Conservation (phyloP, 129 eudicot genomes). For the Daucus carota region DNA sequence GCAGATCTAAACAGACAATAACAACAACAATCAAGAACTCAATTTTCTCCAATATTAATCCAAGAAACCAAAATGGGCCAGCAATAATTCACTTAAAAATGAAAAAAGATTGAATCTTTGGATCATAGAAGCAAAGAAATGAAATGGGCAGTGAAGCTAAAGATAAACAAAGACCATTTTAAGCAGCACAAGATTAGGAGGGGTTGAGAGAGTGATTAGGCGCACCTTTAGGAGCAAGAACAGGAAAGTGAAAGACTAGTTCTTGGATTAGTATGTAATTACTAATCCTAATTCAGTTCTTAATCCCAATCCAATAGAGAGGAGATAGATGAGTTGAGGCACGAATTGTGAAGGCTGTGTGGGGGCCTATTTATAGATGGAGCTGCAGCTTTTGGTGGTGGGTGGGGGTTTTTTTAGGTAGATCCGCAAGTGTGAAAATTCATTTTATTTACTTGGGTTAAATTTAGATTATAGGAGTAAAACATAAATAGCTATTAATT, state of each 20-base stretch:
- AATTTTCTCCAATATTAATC: not conserved
- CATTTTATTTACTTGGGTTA: too few species aligned
- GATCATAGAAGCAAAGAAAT: not conserved
- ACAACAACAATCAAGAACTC: not conserved
- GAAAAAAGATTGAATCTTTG: not conserved
- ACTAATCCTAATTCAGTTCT: not conserved
- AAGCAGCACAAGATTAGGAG: not conserved
- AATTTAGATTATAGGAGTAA: too few species aligned
- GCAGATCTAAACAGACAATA: slow-evolving; percentile 9
- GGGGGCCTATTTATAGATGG: slow-evolving; percentile 27
- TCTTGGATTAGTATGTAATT: not conserved
- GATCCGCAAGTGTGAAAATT: not conserved
- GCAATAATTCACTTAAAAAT: not conserved
- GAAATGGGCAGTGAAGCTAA: not conserved
- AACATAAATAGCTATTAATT: too few species aligned
- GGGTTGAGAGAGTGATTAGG: slow-evolving; percentile 8
- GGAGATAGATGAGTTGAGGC: slow-evolving; percentile 1
- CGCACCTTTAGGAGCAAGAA: slow-evolving; percentile 31
- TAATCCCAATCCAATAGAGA: not conserved
- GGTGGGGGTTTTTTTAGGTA: slow-evolving; percentile 13
- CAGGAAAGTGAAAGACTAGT: slow-evolving; percentile 8
- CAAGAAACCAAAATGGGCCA: not conserved
- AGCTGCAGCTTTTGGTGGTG: slow-evolving; percentile 10
- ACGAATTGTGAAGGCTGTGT: slow-evolving; percentile 28
- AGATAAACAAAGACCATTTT: not conserved